Percentiles rank a stretch among this genome's conserved stretches.
Conservation (phyloP, 1,284 basidiomycete species). For the Coriolopsis trogii region DNA sequence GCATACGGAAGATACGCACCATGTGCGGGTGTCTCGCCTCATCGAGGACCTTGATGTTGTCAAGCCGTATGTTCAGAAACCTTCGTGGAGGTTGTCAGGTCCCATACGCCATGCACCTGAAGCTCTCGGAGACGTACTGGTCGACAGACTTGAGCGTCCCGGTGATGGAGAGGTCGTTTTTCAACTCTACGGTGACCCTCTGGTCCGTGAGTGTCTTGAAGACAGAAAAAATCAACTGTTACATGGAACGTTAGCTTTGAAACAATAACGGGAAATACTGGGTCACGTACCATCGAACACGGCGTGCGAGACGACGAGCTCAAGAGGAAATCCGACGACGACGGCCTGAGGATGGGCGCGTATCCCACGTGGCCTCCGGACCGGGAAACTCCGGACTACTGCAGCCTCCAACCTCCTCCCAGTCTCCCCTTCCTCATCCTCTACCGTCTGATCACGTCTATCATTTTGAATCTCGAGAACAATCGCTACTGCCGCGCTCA, state of each 20-base stretch:
- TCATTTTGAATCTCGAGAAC: too few relatives aligned
- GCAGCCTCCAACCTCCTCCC: too few relatives aligned
- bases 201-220: conserved; percentile 99
- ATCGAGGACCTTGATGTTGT: conserved; percentile 92
- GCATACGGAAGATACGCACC: conserved; percentile 54
- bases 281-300: neutral
- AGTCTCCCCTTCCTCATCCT: too few relatives aligned
- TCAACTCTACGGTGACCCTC: conserved; percentile 96
- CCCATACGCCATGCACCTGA: neutral
- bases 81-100: conserved; percentile 33
- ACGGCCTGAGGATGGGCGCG: neutral
- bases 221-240: conserved; percentile 92
- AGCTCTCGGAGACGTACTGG: conserved; percentile 68
- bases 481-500: too few relatives aligned
- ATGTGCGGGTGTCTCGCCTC: conserved; percentile 96
- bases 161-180: conserved; percentile 98
- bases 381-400: too few relatives aligned
- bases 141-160: conserved; percentile 97
- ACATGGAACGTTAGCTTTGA: neutral
- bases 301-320: conserved; percentile 1
- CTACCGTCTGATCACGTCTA: too few relatives aligned
- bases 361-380: too few relatives aligned
- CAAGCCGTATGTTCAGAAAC: conserved; percentile 97
- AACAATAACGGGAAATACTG: neutral
- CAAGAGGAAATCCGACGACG: neutral